Percentiles rank a stretch among this genome's conserved stretches.
phyloP scores from a whole-genome alignment of 257 asterid genomes.

The Gentiana macrophylla region DNA sequence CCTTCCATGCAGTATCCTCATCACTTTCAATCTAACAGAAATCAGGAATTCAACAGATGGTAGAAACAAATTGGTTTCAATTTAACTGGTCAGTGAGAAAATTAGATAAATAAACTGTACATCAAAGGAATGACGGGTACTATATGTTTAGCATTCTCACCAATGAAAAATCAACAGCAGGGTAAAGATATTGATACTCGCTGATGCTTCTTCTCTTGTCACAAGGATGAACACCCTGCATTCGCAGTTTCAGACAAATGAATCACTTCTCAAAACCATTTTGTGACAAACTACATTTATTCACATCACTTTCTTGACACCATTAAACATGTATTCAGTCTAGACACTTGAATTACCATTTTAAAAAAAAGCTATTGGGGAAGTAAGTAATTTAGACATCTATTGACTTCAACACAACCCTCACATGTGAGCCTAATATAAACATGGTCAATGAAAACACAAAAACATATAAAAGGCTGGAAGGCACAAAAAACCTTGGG shows the following conservation, averaged over 20 bases:
- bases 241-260: constrained; percentile 1
- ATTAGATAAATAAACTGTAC: background rate
- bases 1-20: constrained; percentile 72
- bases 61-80: background rate
- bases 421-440: too few species aligned
- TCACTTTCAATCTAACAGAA: constrained; percentile 67
- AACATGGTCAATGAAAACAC: too few species aligned
- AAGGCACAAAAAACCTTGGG: too few species aligned
- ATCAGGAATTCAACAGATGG: constrained; percentile 4
- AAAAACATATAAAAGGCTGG: too few species aligned
- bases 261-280: background rate
- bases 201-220: constrained; percentile 78
- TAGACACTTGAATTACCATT: background rate
- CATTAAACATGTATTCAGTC: too few species aligned
- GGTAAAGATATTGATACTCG: constrained; percentile 71
- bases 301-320: too few species aligned
- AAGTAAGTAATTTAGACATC: too few species aligned
- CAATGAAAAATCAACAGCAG: constrained; percentile 81
- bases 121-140: background rate
- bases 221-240: constrained; percentile 96
- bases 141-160: constrained; percentile 24
- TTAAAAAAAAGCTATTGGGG: background rate
- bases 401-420: too few species aligned
- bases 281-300: background rate
- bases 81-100: background rate